Base-by-base conservation (phyloP, 768 basidiomycete species). In the Rickenella mellea region DNA sequence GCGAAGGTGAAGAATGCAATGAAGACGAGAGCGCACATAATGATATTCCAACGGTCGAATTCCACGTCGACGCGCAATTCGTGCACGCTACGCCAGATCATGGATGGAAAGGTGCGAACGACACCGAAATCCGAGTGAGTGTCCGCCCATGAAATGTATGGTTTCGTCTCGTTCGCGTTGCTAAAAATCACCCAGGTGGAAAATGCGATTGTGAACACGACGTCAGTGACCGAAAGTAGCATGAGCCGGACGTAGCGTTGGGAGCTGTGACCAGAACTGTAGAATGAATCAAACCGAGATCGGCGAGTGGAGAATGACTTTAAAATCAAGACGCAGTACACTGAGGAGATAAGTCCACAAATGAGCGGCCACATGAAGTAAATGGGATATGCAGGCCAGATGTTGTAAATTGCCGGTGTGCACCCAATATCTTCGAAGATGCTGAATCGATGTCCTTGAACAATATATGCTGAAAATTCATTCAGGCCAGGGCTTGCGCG, bases 1-100 rank as follows among this genome's bases (percentile, higher is more conserved):
- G 72, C 74, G 39, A 80, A 72, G 2, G 78, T 80, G 52, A 84
- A 83, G 64, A 78, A 74, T 14, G 55, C 57, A 52, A 83, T 83
- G 63, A 83, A 83, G 33, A 73, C 12, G 45, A 80, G 56, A 4
- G 75, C 71, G 48, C 69, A 73, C 27, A 67, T 47, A 6, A 75
- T 47, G n/a, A 63, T 50, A 20, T 63, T 41, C 76, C 76, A 78
- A 40, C 77, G 68, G 5, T 57, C 63, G 27, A 72, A 36, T 51
- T 78, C 73, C 17, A 71, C 43, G 1, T 54, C 49, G 8, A 45
- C 24, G 1, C 55, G 55, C 3, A 20, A 45, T n/a, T 46, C 43
- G 7, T 42, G 43, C 45, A 59, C 46, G 17, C 42, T 11, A 30
- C 60, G 62, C 76, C 76, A 79, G 24, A 66, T 9, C 35, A 65